Evolutionary conservation across 2,329 filamentous ascomycete genomes (phyloP), one percentile per base, ranked within the genome.

Genomic region (Septoria linicola): DNA sequence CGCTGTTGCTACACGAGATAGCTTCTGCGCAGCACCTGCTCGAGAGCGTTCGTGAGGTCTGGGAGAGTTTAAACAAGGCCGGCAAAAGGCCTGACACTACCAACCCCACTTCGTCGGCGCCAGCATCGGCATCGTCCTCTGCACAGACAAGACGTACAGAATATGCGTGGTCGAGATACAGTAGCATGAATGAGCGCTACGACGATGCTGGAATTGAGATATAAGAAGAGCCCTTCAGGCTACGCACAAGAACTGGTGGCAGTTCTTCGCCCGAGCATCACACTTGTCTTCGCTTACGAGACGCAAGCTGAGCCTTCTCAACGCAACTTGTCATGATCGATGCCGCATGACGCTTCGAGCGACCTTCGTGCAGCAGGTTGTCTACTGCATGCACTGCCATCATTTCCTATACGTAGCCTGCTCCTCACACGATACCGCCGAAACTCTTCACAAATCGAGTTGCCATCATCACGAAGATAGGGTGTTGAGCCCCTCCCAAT

Each of bases 401-500:
- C n/a, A n/a, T n/a, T n/a, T n/a, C n/a, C n/a, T n/a, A n/a, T n/a
- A n/a, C n/a, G n/a, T n/a, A n/a, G n/a, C n/a, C n/a, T n/a, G n/a
- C n/a, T n/a, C n/a, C n/a, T n/a, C n/a, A n/a, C n/a, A n/a, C n/a
- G n/a, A n/a, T n/a, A 34, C 31, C 5, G n/a, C 11, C 31, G n/a
- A 34, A 34, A 34, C 23, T 27, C 23, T 10, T 5, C 10, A 19
- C 35, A 17, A 19, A 21, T 20, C 17, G 4, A 13, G 10, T n/a
- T n/a, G 23, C 43, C 36, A 37, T 39, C 20, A 46, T 23, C 34
- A 30, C 7, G 44, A 40, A 10, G 53, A 43, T 17, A 56, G 25
- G 30, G 60, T 62, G 30, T 47, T 37, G 23, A 63, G 52, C 35
- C 60, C 60, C 32, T 59, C 51, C 60, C 60, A 62, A 59, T 64